phyloP scores from a whole-genome alignment of 164 flowering plant species.

The Tetracentron sinense region DNA sequence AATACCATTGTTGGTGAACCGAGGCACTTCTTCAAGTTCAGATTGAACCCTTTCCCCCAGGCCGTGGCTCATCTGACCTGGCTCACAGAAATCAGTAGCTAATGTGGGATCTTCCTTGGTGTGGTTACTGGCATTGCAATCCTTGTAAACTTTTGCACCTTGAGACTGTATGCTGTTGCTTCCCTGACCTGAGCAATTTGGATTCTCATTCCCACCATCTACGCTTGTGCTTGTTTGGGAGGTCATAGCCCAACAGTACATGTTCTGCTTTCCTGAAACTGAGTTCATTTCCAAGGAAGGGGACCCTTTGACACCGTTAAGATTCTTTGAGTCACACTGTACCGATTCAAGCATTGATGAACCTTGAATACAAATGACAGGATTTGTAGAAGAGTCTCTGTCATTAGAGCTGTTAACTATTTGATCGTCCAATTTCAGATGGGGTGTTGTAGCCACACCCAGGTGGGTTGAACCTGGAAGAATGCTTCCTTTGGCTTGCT shows the following conservation, averaged over 20 bases:
- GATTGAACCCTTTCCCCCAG: not conserved
- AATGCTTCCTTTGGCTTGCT: conserved; percentile 3
- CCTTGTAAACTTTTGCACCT: not conserved
- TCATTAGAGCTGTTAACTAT: not conserved
- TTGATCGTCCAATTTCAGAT: conserved; percentile 3
- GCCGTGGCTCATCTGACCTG: conserved; percentile 2
- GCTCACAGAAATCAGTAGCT: conserved; percentile 5
- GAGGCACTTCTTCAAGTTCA: conserved; percentile 6
- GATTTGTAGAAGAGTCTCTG: conserved; percentile 4
- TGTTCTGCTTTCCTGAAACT: conserved; percentile 2
- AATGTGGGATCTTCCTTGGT: not conserved
- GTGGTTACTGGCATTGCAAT: too few species aligned
- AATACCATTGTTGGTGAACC: not conserved
- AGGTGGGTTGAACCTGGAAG: not conserved
- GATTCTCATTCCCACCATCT: conserved; percentile 3
- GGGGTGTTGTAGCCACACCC: not conserved
- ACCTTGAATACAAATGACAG: conserved; percentile 1
- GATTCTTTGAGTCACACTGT: not conserved
- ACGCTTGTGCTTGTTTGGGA: conserved; percentile 10
- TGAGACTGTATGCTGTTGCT: conserved; percentile 11
- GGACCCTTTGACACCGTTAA: not conserved
- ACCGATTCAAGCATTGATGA: not conserved
- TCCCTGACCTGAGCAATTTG: conserved; percentile 11
- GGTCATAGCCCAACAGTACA: not conserved
- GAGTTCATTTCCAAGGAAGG: conserved; percentile 1